phyloP scores from a whole-genome alignment of 2,329 filamentous ascomycete genomes.

The Gaeumannomyces tritici region DNA sequence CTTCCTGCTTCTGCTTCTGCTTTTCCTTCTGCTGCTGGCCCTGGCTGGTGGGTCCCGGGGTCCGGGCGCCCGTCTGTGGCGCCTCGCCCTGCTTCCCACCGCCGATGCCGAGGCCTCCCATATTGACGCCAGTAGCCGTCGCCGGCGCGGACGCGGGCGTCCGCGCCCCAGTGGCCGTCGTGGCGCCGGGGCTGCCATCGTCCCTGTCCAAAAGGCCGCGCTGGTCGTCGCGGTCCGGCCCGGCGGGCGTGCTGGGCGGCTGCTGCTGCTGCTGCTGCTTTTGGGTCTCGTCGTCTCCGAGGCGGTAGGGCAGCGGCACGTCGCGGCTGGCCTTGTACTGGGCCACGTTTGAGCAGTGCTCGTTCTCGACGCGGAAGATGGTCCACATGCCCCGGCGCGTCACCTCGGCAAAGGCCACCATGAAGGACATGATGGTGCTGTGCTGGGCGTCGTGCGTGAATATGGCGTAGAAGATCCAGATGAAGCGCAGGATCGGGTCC shows the following conservation, averaged over 20 bases:
- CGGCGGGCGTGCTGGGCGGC: neutral
- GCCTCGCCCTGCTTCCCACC: neutral
- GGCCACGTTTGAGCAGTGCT: conserved; percentile 87
- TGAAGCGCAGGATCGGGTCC: conserved; percentile 80
- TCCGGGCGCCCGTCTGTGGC: neutral
- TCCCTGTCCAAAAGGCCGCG: neutral
- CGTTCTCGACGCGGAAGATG: conserved; percentile 91
- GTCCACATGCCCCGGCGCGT: conserved; percentile 84
- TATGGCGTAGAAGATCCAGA: conserved; percentile 90
- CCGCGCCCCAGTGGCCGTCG: neutral
- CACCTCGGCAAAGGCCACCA: conserved; percentile 70
- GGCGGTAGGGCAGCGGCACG: conserved; percentile 72
- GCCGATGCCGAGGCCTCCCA: neutral
- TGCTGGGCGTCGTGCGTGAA: conserved; percentile 74
- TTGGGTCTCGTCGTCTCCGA: conserved; percentile 25
- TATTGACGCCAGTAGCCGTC: neutral
- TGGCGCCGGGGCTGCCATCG: neutral
- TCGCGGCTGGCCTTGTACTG: conserved; percentile 86
- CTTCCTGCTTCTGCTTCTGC: neutral
- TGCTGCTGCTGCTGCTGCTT: neutral
- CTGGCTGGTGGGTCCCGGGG: neutral
- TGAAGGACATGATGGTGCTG: conserved; percentile 71
- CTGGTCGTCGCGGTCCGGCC: neutral
- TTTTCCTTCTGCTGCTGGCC: neutral
- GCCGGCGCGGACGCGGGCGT: neutral